Conservation (phyloP, 2,329 filamentous ascomycete species). For the Arthrobotrys musiformis region DNA sequence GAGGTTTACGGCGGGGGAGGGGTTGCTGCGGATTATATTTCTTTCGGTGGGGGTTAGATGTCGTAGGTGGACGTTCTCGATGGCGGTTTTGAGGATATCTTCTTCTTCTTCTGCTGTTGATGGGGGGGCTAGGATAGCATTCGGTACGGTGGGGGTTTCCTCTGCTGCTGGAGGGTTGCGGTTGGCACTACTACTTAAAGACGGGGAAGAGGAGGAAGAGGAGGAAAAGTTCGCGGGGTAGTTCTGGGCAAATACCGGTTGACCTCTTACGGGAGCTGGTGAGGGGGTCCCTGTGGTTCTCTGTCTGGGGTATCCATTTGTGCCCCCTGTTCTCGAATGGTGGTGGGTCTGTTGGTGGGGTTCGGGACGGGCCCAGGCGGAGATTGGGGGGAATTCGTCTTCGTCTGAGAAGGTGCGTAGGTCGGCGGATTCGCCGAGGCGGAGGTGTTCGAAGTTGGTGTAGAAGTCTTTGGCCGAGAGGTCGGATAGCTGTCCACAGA, state of each 20-base stretch:
- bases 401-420: constrained; percentile 42
- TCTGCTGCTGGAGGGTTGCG: constrained; percentile 21
- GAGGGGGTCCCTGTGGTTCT: constrained; percentile 34
- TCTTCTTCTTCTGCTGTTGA: not conserved
- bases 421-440: constrained; percentile 50
- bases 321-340: not conserved
- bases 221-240: constrained; percentile 34
- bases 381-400: constrained; percentile 38
- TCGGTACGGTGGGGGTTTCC: constrained; percentile 16
- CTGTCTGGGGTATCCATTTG: constrained; percentile 46
- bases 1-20: constrained; percentile 8
- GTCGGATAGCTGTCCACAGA: constrained; percentile 49
- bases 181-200: constrained; percentile 29
- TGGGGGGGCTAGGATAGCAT: constrained; percentile 11
- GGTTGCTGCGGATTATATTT: constrained; percentile 32
- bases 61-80: constrained; percentile 34
- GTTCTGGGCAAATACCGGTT: constrained; percentile 56
- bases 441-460: constrained; percentile 39
- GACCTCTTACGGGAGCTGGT: constrained; percentile 41
- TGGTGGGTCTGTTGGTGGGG: not conserved
- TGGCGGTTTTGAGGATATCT: constrained; percentile 30
- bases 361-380: constrained; percentile 23
- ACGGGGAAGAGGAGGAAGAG: constrained; percentile 1
- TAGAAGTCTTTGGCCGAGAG: constrained; percentile 52
- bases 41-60: constrained; percentile 32